Evolutionary conservation across 164 flowering plant genomes (phyloP).

Genomic region (Vitis amurensis): DNA sequence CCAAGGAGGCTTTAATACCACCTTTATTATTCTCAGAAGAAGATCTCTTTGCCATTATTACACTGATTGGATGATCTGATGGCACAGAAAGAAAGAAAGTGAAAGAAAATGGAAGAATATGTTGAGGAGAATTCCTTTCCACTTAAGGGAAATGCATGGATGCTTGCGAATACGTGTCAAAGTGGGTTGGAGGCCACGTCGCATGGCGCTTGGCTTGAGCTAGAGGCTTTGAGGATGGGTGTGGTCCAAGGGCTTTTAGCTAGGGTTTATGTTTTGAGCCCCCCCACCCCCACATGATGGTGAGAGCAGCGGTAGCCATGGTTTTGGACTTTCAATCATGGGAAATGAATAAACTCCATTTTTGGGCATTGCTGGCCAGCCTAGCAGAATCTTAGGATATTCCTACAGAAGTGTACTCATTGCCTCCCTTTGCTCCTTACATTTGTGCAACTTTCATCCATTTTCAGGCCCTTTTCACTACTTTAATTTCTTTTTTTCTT

Average conservation of each 20-base stretch:
- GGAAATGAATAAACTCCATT: background rate
- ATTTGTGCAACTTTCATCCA: background rate
- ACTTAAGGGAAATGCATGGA: background rate
- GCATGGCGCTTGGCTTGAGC: background rate
- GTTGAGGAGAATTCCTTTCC: conserved; percentile 1
- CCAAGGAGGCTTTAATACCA: conserved; percentile 5
- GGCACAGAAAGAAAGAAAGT: conserved; percentile 17
- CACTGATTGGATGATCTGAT: conserved; percentile 15
- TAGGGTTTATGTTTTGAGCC: too few relatives aligned
- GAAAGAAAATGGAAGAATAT: background rate
- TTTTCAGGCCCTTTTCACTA: too few relatives aligned
- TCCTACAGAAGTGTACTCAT: background rate
- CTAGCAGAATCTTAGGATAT: conserved; percentile 14
- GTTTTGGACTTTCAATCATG: background rate
- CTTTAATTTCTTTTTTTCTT: too few relatives aligned
- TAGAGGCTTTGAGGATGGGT: background rate
- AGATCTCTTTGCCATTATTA: conserved; percentile 13
- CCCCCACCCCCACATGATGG: conserved; percentile 3
- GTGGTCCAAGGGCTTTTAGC: conserved; percentile 3
- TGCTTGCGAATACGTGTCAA: conserved; percentile 5
- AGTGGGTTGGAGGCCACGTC: background rate
- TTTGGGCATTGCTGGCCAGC: conserved; percentile 11
- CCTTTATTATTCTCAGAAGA: conserved; percentile 10
- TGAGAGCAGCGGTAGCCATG: conserved; percentile 19
- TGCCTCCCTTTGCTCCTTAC: background rate